A percentile compares a stretch with the other conserved stretches of the same genome.
These are phyloP conservation scores for Aspergillus sclerotiicarbonarius DNA, from an alignment of 495 filamentous ascomycete genomes.

Conservation along the genomic window DNA sequence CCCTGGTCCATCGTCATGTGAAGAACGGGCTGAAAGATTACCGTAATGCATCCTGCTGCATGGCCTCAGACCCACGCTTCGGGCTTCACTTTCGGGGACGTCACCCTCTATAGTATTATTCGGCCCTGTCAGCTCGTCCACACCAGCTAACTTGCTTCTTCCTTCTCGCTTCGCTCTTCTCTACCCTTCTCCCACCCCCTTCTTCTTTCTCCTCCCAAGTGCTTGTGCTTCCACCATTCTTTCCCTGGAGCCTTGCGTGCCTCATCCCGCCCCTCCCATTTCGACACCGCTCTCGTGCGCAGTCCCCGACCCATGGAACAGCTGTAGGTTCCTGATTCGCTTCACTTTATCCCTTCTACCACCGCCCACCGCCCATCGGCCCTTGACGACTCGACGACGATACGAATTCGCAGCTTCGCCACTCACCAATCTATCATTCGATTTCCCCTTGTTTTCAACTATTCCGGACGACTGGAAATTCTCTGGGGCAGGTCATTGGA, in stretches of 20 bases:
- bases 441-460: not conserved
- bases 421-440: not conserved
- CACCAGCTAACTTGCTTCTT: not conserved
- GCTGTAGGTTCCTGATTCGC: slow-evolving; percentile 7
- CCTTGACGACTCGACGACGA: slow-evolving; percentile 31
- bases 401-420: slow-evolving; percentile 16
- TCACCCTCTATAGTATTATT: not conserved
- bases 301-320: slow-evolving; percentile 20
- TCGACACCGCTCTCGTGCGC: slow-evolving; percentile 2
- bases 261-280: not conserved
- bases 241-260: not conserved
- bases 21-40: not conserved
- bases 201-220: not conserved
- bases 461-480: not conserved
- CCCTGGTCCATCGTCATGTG: not conserved
- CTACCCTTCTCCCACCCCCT: not conserved
- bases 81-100: slow-evolving; percentile 8
- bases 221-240: not conserved
- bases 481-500: not conserved
- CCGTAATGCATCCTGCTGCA: not conserved
- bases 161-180: not conserved
- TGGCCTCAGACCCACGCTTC: slow-evolving; percentile 5
- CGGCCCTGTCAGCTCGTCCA: not conserved
- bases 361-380: not conserved
- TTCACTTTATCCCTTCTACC: not conserved